phyloP scores from a whole-genome alignment of 768 basidiomycete species.

The Auricularia sp. region DNA sequence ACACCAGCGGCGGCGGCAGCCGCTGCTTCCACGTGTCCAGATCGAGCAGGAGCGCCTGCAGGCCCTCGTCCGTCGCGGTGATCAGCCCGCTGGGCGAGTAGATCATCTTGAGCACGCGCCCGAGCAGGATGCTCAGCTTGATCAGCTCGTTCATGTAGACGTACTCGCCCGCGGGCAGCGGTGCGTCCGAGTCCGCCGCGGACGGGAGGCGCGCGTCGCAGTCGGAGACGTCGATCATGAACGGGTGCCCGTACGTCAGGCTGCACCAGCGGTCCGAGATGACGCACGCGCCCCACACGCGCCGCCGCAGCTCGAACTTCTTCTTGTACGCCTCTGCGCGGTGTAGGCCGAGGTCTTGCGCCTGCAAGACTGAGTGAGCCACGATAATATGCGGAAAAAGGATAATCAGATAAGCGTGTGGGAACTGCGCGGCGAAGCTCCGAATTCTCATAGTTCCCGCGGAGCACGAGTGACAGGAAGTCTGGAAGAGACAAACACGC shows the following conservation, averaged over 20 bases:
- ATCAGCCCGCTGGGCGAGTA: constrained; percentile 90
- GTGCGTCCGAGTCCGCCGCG: constrained; percentile 46
- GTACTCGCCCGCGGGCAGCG: constrained; percentile 34
- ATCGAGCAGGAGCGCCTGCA: constrained; percentile 53
- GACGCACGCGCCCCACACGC: constrained; percentile 91
- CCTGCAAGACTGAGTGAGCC: constrained; percentile 34
- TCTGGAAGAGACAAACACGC: constrained; percentile 21
- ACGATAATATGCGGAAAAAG: background rate
- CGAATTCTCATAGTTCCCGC: constrained; percentile 3
- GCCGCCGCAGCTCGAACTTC: constrained; percentile 74
- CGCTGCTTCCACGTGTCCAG: constrained; percentile 68
- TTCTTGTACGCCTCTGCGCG: constrained; percentile 81
- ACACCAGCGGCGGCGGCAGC: constrained; percentile 70
- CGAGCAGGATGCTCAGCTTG: constrained; percentile 82
- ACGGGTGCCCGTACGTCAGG: constrained; percentile 84
- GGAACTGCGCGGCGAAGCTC: constrained; percentile 7
- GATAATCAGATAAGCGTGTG: constrained; percentile 3
- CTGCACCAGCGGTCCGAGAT: constrained; percentile 92
- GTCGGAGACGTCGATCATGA: constrained; percentile 93
- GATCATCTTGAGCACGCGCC: constrained; percentile 84
- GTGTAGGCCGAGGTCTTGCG: constrained; percentile 93
- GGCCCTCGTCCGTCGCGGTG: constrained; percentile 71
- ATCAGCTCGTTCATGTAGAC: constrained; percentile 87
- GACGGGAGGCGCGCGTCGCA: constrained; percentile 92
- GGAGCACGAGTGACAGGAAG: constrained; percentile 11